Evolutionary conservation across 306 rosid genomes (phyloP), one percentile per base, ranked within the genome.

Genomic region (Benincasa hispida): DNA sequence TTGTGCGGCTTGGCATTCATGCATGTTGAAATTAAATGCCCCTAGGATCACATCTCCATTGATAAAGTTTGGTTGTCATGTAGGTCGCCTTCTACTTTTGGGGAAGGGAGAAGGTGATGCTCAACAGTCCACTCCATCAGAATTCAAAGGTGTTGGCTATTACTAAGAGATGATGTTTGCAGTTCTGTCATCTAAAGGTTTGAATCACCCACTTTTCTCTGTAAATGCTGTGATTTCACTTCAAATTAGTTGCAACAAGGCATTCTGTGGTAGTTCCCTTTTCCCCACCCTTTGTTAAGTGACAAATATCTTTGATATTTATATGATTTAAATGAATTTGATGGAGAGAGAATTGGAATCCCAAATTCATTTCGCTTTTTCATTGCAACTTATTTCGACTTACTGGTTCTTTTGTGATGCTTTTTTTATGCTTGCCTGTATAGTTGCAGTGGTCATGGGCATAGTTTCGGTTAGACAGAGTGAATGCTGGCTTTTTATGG

Each of bases 41-140:
- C 57, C 22, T 28, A 47, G n/a, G 42, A 76, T 63, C 45, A n/a
- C n/a, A 47, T 7, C 56, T 69, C 35, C 32, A 2, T 47, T 70
- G 41, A 25, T 17, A 25, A 47, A 70, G 42, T 47, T 28, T 77
- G 66, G 80, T 37, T 75, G 76, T 37, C 72, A 37, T 83, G 68
- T 86, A 93, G 98, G 98, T 60, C 93, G 98, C 30, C 13, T 93
- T 77, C 86, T 93, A n/a, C 88, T 86, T 82, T 60, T 93, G 84
- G 83, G 91, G 24, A 79, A 81, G 42, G 96, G 89, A 10, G 96
- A 87, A 10, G 81, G 70, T 30, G 88, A 84, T 78, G 70, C 74
- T n/a, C 83, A 79, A 42, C 81, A 77, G 77, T 76, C 81, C 8
- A 18, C 90, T 47, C 73, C 67, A 51, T 41, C 69, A 67, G 88